phyloP scores from a whole-genome alignment of 2,329 filamentous ascomycete species.

The Aureobasidium mangrovei region DNA sequence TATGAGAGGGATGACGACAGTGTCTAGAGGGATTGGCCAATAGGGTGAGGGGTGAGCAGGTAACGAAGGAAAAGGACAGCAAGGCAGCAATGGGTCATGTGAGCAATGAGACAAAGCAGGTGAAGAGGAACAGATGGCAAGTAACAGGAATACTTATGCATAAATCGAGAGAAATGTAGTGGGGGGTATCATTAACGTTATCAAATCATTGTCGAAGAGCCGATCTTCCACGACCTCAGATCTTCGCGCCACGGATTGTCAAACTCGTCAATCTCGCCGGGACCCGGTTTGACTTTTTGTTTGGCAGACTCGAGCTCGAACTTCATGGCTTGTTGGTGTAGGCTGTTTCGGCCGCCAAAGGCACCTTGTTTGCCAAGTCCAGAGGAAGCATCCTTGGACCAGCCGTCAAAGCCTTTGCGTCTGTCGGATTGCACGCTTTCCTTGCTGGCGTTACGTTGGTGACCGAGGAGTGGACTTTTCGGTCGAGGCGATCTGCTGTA shows the following conservation, averaged over 20 bases:
- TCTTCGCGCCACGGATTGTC: slow-evolving; percentile 36
- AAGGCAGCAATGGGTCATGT: too few relatives aligned
- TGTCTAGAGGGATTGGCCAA: too few relatives aligned
- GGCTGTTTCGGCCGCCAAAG: slow-evolving; percentile 30
- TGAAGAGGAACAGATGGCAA: too few relatives aligned
- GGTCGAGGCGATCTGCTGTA: background rate
- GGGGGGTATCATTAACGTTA: background rate
- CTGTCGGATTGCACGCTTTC: slow-evolving; percentile 5
- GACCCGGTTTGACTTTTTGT: slow-evolving; percentile 21
- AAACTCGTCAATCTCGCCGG: slow-evolving; percentile 40
- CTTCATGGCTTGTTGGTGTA: slow-evolving; percentile 34
- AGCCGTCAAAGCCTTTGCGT: slow-evolving; percentile 10
- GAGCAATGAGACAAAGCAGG: too few relatives aligned
- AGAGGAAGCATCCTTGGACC: background rate
- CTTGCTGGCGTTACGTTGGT: slow-evolving; percentile 10
- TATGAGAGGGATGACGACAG: too few relatives aligned
- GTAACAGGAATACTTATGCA: too few relatives aligned
- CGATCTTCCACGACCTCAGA: slow-evolving; percentile 9
- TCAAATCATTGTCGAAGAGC: background rate
- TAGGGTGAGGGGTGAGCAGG: too few relatives aligned
- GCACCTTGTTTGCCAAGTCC: slow-evolving; percentile 16
- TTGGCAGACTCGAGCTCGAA: slow-evolving; percentile 15
- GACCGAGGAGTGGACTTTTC: background rate
- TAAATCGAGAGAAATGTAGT: too few relatives aligned
- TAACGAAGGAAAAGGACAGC: too few relatives aligned